A percentile compares a stretch with the other conserved stretches of the same genome.
phyloP scores from a whole-genome alignment of 225 moss, liverwort and hornwort genomes.

The Sphagnum contortum region DNA sequence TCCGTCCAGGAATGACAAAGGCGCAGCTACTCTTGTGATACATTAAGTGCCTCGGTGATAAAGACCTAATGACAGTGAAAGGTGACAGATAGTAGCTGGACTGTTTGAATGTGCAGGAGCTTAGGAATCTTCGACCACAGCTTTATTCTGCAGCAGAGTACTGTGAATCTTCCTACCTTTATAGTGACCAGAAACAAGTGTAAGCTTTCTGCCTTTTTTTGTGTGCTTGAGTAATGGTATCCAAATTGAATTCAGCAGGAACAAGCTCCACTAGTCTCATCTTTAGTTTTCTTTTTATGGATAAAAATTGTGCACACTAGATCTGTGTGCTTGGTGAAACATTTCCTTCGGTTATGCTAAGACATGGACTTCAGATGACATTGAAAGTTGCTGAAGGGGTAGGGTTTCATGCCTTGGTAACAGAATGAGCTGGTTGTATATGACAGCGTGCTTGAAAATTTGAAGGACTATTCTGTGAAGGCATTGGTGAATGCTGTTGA shows the following conservation, averaged over 20 bases:
- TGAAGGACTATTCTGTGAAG: conserved; percentile 96
- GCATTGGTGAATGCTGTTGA: conserved; percentile 97
- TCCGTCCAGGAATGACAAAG: too few species aligned
- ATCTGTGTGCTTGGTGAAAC: not conserved
- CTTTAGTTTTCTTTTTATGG: not conserved
- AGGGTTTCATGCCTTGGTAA: too few species aligned
- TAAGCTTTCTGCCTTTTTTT: conserved; percentile 18
- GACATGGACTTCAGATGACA: not conserved
- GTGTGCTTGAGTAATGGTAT: too few species aligned
- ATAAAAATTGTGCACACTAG: not conserved
- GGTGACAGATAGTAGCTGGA: too few species aligned
- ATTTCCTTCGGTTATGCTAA: not conserved
- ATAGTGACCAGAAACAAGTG: conserved; percentile 99
- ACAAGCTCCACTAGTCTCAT: not conserved
- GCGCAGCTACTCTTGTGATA: too few species aligned
- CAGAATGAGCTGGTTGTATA: not conserved
- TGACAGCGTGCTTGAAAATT: conserved; percentile 81
- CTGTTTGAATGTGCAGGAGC: conserved; percentile 42
- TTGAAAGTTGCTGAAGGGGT: not conserved
- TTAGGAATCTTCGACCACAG: conserved; percentile 94
- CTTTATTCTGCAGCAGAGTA: conserved; percentile 98
- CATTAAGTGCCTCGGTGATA: too few species aligned
- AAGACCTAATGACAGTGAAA: too few species aligned
- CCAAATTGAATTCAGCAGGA: too few species aligned
- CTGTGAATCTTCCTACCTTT: conserved; percentile 95